Evolutionary conservation across 352 stramenopile genomes (phyloP).

Genomic region (Phytopythium delawarense): DNA sequence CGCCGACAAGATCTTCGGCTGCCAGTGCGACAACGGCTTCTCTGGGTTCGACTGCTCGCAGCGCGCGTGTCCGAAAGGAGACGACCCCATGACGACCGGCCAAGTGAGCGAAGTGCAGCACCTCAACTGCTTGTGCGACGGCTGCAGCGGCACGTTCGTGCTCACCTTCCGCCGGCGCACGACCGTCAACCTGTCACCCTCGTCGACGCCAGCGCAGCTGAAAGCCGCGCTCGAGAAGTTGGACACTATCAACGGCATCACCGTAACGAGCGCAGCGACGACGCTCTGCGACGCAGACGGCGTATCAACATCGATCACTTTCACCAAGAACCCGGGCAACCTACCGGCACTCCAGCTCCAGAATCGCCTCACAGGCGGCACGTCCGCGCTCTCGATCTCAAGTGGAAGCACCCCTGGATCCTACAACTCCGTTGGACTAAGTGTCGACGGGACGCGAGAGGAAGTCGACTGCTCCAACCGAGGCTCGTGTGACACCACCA

Average conservation of each 20-base stretch:
- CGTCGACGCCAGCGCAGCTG: slow-evolving; percentile 28
- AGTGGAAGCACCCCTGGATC: slow-evolving; percentile 8
- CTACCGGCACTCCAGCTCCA: slow-evolving; percentile 47
- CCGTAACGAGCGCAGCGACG: slow-evolving; percentile 14
- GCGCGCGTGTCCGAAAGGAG: slow-evolving; percentile 80
- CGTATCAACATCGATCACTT: slow-evolving; percentile 55
- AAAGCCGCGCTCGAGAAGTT: slow-evolving; percentile 52
- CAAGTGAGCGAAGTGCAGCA: slow-evolving; percentile 80
- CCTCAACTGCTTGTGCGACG: slow-evolving; percentile 57
- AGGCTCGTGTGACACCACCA: slow-evolving; percentile 51
- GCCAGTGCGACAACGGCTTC: slow-evolving; percentile 89
- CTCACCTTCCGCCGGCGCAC: slow-evolving; percentile 48
- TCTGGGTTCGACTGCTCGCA: slow-evolving; percentile 82
- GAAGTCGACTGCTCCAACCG: slow-evolving; percentile 84
- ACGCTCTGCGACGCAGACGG: slow-evolving; percentile 33
- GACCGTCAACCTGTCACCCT: slow-evolving; percentile 46
- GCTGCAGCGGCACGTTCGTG: slow-evolving; percentile 60
- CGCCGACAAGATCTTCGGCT: slow-evolving; percentile 79
- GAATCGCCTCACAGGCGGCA: slow-evolving; percentile 30
- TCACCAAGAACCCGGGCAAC: slow-evolving; percentile 63
- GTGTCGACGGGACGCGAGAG: slow-evolving; percentile 40
- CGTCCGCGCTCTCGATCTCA: slow-evolving; percentile 5
- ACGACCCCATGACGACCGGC: slow-evolving; percentile 74
- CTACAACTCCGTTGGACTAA: not conserved
- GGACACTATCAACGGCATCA: slow-evolving; percentile 49